Conservation (phyloP, 345 rosid species). For the Salix arbutifolia region DNA sequence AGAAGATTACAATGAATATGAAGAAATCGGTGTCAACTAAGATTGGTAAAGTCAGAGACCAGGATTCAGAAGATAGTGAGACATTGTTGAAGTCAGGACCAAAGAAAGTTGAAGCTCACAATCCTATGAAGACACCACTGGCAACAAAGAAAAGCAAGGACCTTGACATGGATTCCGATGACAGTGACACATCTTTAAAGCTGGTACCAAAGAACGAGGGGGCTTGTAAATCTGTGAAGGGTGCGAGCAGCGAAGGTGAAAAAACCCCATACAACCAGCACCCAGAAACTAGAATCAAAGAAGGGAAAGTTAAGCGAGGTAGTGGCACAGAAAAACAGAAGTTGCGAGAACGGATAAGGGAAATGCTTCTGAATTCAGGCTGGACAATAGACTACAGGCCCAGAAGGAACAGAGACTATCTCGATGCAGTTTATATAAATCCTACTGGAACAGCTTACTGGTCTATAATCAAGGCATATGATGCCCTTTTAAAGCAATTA, state of each 20-base stretch:
- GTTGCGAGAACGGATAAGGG: constrained; percentile 75
- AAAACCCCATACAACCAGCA: constrained; percentile 38
- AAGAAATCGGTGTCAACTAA: constrained; percentile 34
- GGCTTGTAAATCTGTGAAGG: constrained; percentile 8
- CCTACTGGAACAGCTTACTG: constrained; percentile 34
- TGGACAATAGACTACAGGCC: constrained; percentile 38
- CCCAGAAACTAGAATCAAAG: constrained; percentile 33
- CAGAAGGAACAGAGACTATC: constrained; percentile 34
- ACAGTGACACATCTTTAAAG: constrained; percentile 26
- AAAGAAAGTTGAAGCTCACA: constrained; percentile 36
- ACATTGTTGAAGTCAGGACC: constrained; percentile 34
- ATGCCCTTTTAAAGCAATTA: constrained; percentile 30
- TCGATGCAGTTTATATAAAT: constrained; percentile 32
- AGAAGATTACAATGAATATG: constrained; percentile 34
- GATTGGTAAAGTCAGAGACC: constrained; percentile 38
- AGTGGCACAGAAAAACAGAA: constrained; percentile 92
- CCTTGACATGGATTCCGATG: constrained; percentile 19
- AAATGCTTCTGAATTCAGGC: constrained; percentile 44
- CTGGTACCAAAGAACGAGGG: constrained; percentile 2
- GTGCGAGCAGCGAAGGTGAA: constrained; percentile 35
- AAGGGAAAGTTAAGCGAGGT: constrained; percentile 69
- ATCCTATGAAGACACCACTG: constrained; percentile 20
- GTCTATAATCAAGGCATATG: constrained; percentile 38
- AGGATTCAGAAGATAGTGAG: constrained; percentile 50
- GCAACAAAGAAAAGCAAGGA: constrained; percentile 6